Percentiles rank a stretch among this genome's conserved stretches.
These are phyloP conservation scores for Candida anglica DNA, from an alignment of 805 yeast genomes.

Conservation along the genomic window DNA sequence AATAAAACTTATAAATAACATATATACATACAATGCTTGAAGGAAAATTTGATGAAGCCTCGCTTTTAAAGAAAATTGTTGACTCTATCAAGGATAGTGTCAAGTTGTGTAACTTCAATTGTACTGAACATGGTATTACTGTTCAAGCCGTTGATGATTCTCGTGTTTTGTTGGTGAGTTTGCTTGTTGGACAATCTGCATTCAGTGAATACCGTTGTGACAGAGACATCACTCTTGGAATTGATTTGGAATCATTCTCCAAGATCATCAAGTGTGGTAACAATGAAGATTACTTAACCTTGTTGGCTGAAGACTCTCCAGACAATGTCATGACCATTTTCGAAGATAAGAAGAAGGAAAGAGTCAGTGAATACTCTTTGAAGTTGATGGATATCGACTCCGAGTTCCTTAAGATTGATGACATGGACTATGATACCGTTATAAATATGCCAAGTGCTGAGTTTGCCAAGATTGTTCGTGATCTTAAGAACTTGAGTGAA, in stretches of 20 bases:
- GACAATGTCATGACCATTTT: conserved; percentile 76
- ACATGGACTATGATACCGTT: conserved; percentile 83
- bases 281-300: conserved; percentile 80
- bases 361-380: conserved; percentile 86
- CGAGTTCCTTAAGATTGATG: conserved; percentile 90
- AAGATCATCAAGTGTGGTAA: conserved; percentile 90
- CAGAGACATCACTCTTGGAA: conserved; percentile 85
- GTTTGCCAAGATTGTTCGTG: conserved; percentile 86
- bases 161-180: conserved; percentile 85
- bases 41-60: conserved; percentile 93
- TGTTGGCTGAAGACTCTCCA: conserved; percentile 86
- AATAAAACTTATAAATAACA: not conserved
- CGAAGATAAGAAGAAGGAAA: conserved; percentile 87
- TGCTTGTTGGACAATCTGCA: conserved; percentile 83
- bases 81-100: conserved; percentile 95
- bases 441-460: conserved; percentile 85
- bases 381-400: conserved; percentile 96
- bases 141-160: conserved; percentile 98
- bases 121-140: conserved; percentile 90
- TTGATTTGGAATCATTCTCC: conserved; percentile 81
- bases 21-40: conserved; percentile 81
- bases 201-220: conserved; percentile 94
- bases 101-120: conserved; percentile 92
- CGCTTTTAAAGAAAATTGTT: conserved; percentile 84
- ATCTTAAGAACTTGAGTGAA: conserved; percentile 81